Evolutionary conservation across 441 rosid species (phyloP).

Genomic region (Sinapis alba): DNA sequence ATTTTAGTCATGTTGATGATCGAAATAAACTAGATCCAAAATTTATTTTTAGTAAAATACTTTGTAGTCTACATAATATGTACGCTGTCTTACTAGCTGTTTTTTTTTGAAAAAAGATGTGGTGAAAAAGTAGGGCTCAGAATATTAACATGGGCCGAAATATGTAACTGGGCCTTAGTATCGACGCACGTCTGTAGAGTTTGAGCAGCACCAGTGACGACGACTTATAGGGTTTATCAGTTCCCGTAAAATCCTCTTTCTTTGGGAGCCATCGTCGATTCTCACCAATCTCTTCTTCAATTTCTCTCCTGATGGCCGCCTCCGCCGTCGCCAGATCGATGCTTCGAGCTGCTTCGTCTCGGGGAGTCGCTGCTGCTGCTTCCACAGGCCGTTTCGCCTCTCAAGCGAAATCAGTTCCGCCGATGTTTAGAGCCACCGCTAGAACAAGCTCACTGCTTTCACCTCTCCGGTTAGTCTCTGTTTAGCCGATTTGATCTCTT

Average conservation of each 20-base stretch:
- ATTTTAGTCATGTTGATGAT: neutral
- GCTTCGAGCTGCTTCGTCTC: slow-evolving; percentile 66
- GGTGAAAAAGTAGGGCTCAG: too few relatives aligned
- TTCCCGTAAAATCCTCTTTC: neutral
- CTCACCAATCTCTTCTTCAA: neutral
- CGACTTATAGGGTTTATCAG: slow-evolving; percentile 13
- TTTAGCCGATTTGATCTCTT: neutral
- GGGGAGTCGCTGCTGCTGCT: slow-evolving; percentile 46
- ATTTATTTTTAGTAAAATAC: too few relatives aligned
- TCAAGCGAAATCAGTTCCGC: slow-evolving; percentile 51
- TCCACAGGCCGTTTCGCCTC: slow-evolving; percentile 50
- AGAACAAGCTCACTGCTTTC: slow-evolving; percentile 51
- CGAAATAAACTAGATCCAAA: too few relatives aligned
- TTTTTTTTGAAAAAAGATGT: too few relatives aligned
- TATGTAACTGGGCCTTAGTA: too few relatives aligned
- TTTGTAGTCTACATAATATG: too few relatives aligned
- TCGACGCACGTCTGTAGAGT: too few relatives aligned
- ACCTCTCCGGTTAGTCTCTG: slow-evolving; percentile 55
- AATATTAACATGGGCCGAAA: too few relatives aligned
- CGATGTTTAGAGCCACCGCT: slow-evolving; percentile 51
- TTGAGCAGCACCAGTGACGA: too few relatives aligned
- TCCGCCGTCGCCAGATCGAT: slow-evolving; percentile 67
- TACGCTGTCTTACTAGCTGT: too few relatives aligned
- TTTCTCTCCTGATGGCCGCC: slow-evolving; percentile 54
- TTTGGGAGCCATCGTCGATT: slow-evolving; percentile 4